Evolutionary conservation across 2,329 filamentous ascomycete species (phyloP).

Genomic region (Cytospora schulzeri): DNA sequence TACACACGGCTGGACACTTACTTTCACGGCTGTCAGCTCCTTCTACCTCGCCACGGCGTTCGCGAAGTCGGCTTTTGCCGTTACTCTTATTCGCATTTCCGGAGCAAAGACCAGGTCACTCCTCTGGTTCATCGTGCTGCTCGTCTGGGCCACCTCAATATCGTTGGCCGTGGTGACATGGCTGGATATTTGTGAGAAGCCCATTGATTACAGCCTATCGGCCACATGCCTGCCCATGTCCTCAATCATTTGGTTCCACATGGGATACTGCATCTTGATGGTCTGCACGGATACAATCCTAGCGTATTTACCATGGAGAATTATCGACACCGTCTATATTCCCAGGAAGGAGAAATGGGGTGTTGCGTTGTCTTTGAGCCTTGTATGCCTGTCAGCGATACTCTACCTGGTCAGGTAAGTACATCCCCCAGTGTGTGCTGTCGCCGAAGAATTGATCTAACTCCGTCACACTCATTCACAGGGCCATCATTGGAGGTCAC

Average conservation of each 20-base stretch:
- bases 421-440: not conserved
- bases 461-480: not conserved
- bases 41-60: constrained; percentile 10
- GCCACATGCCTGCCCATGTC: constrained; percentile 1
- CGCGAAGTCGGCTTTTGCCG: constrained; percentile 14
- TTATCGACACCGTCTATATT: constrained; percentile 14
- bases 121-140: constrained; percentile 11
- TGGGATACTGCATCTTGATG: constrained; percentile 7
- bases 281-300: constrained; percentile 12
- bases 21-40: constrained; percentile 8
- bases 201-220: constrained; percentile 4
- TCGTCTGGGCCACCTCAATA: constrained; percentile 6
- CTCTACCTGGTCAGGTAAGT: not conserved
- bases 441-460: not conserved
- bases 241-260: constrained; percentile 1
- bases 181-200: constrained; percentile 16
- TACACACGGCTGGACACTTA: constrained; percentile 5
- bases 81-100: constrained; percentile 12
- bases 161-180: constrained; percentile 13
- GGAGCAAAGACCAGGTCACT: constrained; percentile 2
- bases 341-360: constrained; percentile 11
- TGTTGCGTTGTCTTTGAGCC: constrained; percentile 11
- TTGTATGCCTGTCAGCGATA: not conserved
- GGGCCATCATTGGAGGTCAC: no score
- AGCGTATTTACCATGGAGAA: constrained; percentile 15